Conservation (phyloP, 2,329 filamentous ascomycete species). For the Colletotrichum sp. region DNA sequence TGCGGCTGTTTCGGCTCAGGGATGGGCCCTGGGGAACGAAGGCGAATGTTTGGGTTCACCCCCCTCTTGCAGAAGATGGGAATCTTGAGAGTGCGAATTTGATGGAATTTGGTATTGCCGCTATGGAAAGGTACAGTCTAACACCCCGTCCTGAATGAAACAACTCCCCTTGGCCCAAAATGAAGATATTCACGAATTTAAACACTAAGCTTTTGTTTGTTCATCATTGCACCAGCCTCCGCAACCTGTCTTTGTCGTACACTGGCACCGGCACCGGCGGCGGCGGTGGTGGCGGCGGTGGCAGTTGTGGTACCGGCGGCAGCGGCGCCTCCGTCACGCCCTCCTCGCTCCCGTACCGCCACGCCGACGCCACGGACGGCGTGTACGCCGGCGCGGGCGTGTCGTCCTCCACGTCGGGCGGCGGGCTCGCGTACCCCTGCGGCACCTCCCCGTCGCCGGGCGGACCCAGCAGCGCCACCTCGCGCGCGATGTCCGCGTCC, state of each 20-base stretch:
- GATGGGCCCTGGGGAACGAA: neutral
- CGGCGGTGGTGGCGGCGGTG: neutral
- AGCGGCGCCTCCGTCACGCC: constrained; percentile 9
- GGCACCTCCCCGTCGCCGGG: constrained; percentile 23
- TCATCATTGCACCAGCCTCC: neutral
- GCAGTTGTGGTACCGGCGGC: neutral
- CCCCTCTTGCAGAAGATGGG: neutral
- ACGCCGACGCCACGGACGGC: neutral
- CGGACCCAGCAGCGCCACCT: constrained; percentile 26
- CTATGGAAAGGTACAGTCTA: neutral
- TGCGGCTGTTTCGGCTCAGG: neutral
- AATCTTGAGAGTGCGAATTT: neutral
- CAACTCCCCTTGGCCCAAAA: neutral
- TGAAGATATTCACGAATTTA: neutral
- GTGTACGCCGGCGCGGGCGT: neutral
- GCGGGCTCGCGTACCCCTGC: constrained; percentile 1
- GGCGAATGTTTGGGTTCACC: neutral
- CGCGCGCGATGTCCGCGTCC: constrained; percentile 29
- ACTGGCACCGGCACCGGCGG: neutral
- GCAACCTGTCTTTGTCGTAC: constrained; percentile 15
- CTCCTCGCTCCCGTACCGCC: neutral
- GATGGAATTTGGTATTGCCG: neutral
- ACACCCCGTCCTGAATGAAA: neutral
- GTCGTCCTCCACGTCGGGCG: neutral
- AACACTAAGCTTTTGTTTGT: neutral